phyloP scores from a whole-genome alignment of 2,329 filamentous ascomycete genomes.

The Chrysoporthe deuterocubensis region DNA sequence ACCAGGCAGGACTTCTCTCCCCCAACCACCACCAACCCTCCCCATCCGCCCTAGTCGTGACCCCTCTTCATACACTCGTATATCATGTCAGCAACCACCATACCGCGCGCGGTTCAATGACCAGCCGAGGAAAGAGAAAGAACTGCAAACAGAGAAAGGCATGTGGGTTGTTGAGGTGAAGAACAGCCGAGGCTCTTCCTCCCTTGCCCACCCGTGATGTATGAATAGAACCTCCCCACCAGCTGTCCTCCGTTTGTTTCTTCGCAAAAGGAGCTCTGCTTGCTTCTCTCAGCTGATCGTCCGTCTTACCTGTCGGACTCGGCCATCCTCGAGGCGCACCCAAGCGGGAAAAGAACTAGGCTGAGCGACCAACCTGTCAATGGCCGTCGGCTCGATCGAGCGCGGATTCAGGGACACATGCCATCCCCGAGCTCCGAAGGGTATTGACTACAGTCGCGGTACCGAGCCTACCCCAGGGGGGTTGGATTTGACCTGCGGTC shows the following conservation, averaged over 20 bases:
- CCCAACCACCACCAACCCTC: not conserved
- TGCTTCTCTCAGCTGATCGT: not conserved
- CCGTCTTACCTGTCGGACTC: not conserved
- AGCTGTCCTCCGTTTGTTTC: not conserved
- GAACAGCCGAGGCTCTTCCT: not conserved
- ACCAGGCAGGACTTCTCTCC: constrained; percentile 6
- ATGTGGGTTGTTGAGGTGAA: not conserved
- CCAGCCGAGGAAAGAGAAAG: constrained; percentile 20
- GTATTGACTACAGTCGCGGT: not conserved
- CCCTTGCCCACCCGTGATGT: not conserved
- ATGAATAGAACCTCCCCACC: constrained; percentile 1
- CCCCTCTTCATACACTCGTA: constrained; percentile 21
- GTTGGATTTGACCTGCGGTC: not conserved
- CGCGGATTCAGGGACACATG: not conserved
- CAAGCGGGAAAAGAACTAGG: not conserved
- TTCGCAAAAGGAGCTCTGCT: not conserved
- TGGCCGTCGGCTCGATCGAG: not conserved
- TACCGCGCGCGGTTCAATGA: not conserved
- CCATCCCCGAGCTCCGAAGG: not conserved
- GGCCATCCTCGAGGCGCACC: not conserved
- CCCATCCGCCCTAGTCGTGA: constrained; percentile 8
- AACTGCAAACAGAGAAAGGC: constrained; percentile 14
- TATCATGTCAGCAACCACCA: constrained; percentile 25
- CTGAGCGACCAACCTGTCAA: not conserved
- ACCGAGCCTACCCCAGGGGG: not conserved